A percentile compares a stretch with the other conserved stretches of the same genome.
Evolutionary conservation across 2,329 filamentous ascomycete genomes (phyloP).

Genomic region (Capronia americana): DNA sequence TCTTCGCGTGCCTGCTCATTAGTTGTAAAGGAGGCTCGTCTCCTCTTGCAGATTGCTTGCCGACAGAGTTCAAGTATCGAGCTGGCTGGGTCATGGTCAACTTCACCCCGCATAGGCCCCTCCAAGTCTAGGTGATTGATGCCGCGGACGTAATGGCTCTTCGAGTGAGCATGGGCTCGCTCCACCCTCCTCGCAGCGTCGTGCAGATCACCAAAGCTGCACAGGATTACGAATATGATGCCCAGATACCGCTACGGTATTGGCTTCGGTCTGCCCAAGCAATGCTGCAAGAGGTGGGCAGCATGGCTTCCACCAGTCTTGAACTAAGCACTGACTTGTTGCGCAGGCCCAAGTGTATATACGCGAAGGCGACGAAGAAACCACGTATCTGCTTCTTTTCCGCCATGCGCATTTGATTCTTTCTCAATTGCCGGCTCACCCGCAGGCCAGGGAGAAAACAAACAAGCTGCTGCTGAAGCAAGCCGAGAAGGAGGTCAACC

Average conservation of each 20-base stretch:
- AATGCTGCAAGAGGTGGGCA: constrained; percentile 76
- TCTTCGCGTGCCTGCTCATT: constrained; percentile 14
- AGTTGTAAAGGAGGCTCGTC: neutral
- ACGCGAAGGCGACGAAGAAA: constrained; percentile 81
- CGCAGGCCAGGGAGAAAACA: constrained; percentile 71
- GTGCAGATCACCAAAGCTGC: constrained; percentile 79
- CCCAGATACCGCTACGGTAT: constrained; percentile 74
- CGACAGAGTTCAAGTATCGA: neutral
- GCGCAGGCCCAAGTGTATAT: constrained; percentile 81
- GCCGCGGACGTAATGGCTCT: constrained; percentile 23
- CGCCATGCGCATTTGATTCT: constrained; percentile 86
- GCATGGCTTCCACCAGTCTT: neutral
- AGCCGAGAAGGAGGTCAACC: constrained; percentile 67
- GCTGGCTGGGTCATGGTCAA: constrained; percentile 1
- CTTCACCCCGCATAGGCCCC: constrained; percentile 11
- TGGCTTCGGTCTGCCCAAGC: constrained; percentile 83
- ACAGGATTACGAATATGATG: constrained; percentile 80
- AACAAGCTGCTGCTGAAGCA: constrained; percentile 60
- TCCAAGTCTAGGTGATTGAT: constrained; percentile 16
- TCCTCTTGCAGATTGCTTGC: neutral
- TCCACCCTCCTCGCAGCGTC: constrained; percentile 67
- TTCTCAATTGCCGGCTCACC: constrained; percentile 75
- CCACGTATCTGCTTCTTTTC: constrained; percentile 90
- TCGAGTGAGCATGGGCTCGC: constrained; percentile 34
- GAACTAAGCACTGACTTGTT: constrained; percentile 34